These are phyloP conservation scores for Aspergillus terreus DNA, from an alignment of 2,329 filamentous ascomycete genomes.

Conservation along the genomic window DNA sequence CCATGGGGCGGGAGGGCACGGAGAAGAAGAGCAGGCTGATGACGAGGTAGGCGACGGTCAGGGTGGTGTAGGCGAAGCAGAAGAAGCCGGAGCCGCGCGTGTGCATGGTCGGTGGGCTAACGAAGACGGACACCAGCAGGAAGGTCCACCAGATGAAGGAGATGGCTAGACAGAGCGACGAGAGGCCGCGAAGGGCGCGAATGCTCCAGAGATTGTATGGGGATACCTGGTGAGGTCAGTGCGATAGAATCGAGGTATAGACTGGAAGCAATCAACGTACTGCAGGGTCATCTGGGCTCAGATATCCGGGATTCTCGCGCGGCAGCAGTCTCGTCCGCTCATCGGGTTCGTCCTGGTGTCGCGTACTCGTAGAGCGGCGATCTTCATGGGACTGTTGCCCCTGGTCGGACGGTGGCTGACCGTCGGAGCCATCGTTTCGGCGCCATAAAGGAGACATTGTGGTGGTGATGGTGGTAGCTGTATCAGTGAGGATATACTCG, in stretches of 20 bases:
- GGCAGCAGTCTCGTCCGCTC: slow-evolving; percentile 67
- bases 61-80: slow-evolving; percentile 75
- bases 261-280: slow-evolving; percentile 47
- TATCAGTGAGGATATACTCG: neutral
- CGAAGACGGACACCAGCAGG: slow-evolving; percentile 82
- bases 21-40: slow-evolving; percentile 83
- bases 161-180: slow-evolving; percentile 68
- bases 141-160: slow-evolving; percentile 92
- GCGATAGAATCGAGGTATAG: neutral
- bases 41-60: slow-evolving; percentile 72
- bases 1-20: slow-evolving; percentile 73
- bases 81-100: slow-evolving; percentile 90
- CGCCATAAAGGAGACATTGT: neutral
- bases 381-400: neutral
- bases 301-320: slow-evolving; percentile 59
- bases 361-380: neutral
- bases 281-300: slow-evolving; percentile 76
- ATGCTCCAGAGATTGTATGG: slow-evolving; percentile 96
- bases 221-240: slow-evolving; percentile 52
- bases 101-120: slow-evolving; percentile 82
- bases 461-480: neutral
- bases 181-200: slow-evolving; percentile 72
- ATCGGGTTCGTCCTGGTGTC: slow-evolving; percentile 43
- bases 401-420: neutral
- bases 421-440: neutral